Base-by-base conservation (phyloP, 1,284 basidiomycete species). In the Ganoderma multipileum region DNA sequence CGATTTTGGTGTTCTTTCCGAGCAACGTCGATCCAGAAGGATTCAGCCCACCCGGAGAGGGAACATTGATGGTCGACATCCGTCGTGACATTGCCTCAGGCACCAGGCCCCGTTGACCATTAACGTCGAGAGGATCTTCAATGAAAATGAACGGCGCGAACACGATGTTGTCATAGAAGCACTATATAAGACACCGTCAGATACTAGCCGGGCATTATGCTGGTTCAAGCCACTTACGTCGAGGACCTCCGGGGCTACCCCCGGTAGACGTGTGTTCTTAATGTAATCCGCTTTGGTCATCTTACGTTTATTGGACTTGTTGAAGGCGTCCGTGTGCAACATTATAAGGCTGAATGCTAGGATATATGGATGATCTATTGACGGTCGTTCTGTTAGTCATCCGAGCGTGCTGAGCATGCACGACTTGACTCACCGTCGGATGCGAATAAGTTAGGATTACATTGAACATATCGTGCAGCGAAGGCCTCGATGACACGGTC, bases 271-370 rank as follows among this genome's bases (percentile, higher is more conserved):
- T 0, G 96, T 97, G 76, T 98, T 98, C 81, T 91, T 94, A 72
- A 98, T 85, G 77, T 98, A 98, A 76, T 97, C 96, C 1, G 89
- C 84, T 79, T 97, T 98, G 41, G 93, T 91, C 98, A 99, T 99
- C 83, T 99, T 99, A 71, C 92, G 91, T 82, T 95, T 98, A 81
- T 98, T 99, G 73, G 95, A 96, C 81, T 93, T 95, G 82, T 99
- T 99, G 85, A 99, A 99, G 1, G 93, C 94, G 78, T 99, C 97
- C 14, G 98, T 99, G 78, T 99, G 97, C 58, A 99, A 85, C 96
- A 99, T 99, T 79, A 99, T 98, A 76, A 99, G 85, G 74, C 97
- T 98, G 82, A 99, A 99, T 16, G 97, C 95, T 54, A 99, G 84
- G 59, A 99, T 94, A 82, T 99, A 99, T 6, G 97, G 93, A 76